Conservation (phyloP, 192 early-diverging fungal species). For the Helicostylum pulchrum region DNA sequence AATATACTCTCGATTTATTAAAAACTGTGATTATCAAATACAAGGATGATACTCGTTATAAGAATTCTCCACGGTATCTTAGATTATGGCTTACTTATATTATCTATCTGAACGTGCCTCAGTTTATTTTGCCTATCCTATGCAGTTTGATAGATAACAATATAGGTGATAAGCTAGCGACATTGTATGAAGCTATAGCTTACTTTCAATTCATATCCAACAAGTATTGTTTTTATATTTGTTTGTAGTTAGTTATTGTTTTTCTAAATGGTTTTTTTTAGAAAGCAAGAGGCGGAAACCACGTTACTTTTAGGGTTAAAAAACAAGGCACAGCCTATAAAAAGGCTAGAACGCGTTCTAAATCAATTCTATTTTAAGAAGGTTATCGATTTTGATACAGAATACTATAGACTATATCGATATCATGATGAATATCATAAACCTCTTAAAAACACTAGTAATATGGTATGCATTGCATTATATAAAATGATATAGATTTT, state of each 20-base stretch:
- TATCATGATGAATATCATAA: too few relatives aligned
- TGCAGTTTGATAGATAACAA: slow-evolving; percentile 4
- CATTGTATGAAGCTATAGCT: background rate
- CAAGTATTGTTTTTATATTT: background rate
- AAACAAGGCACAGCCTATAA: background rate
- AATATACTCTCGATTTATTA: background rate
- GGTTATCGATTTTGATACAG: too few relatives aligned
- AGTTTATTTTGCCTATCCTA: background rate
- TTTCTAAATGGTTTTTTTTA: background rate
- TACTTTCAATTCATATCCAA: background rate
- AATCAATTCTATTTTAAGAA: background rate
- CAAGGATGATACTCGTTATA: background rate
- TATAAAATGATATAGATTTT: too few relatives aligned
- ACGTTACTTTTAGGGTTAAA: background rate
- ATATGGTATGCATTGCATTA: too few relatives aligned
- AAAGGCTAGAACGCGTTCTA: background rate
- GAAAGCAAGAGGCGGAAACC: background rate
- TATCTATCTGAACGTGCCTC: background rate
- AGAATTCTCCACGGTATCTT: slow-evolving; percentile 9
- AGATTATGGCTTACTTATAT: slow-evolving; percentile 19
- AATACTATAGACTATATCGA: too few relatives aligned
- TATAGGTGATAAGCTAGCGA: slow-evolving; percentile 4
- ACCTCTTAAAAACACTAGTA: too few relatives aligned
- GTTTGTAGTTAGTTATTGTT: background rate
- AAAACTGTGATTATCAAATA: background rate